A percentile compares a stretch with the other conserved stretches of the same genome.
Conservation (phyloP, 75 land plant genomes). For the Adiantum capillusveneris region DNA sequence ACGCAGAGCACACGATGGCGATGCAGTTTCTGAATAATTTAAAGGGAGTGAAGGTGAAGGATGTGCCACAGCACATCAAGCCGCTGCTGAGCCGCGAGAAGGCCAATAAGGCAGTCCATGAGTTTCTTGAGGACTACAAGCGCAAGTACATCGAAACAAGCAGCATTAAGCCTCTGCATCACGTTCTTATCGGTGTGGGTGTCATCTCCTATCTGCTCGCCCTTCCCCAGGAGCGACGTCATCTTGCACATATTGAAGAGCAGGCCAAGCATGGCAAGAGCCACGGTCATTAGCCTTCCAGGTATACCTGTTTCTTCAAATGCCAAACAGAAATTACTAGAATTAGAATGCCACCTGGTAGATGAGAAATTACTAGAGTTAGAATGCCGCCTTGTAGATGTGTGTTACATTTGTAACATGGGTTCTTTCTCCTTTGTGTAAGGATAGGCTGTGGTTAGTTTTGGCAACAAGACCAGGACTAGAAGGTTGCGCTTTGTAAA, state of each 20-base stretch:
- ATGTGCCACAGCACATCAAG: slow-evolving; percentile 51
- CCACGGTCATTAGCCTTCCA: slow-evolving; percentile 29
- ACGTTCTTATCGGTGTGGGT: slow-evolving; percentile 63
- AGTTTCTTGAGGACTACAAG: slow-evolving; percentile 61
- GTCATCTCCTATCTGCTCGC: slow-evolving; percentile 59
- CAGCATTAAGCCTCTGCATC: slow-evolving; percentile 60
- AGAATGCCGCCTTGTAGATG: no score
- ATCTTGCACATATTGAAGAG: slow-evolving; percentile 56
- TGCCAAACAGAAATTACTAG: no score
- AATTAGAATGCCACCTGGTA: no score
- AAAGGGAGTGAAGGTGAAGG: slow-evolving; percentile 55
- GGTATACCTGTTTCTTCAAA: no score
- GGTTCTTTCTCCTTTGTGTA: no score
- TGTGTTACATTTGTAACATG: no score
- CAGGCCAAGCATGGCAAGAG: slow-evolving; percentile 48
- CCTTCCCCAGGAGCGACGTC: slow-evolving; percentile 86
- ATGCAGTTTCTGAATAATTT: slow-evolving; percentile 43
- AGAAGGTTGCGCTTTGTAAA: no score
- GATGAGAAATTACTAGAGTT: no score
- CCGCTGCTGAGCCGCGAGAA: slow-evolving; percentile 31
- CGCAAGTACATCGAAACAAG: slow-evolving; percentile 80
- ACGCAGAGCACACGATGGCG: no score
- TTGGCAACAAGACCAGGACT: no score
- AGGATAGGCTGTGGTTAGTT: no score
- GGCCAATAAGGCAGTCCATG: slow-evolving; percentile 26